Evolutionary conservation across 2,329 filamentous ascomycete species (phyloP), one percentile per base, ranked within the genome.

Genomic region (Beauveria asiatica): DNA sequence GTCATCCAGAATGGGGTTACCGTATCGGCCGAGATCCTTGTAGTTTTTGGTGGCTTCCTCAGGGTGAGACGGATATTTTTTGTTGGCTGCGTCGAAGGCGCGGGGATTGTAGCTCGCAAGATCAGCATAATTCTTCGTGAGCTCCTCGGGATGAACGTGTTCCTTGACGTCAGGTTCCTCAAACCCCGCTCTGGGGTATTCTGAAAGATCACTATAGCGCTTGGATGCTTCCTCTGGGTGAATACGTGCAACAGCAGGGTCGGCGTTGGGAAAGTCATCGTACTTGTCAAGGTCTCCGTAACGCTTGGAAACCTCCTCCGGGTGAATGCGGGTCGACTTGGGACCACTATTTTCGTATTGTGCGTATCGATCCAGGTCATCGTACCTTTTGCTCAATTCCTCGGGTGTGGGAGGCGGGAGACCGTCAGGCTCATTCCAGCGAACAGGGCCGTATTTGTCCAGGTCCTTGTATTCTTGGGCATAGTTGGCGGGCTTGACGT

Each of bases 401-500:
- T 72, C 73, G 5, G 69, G 67, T 1, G 69, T 70, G 54, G 68
- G 64, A 19, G 68, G 62, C 13, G 67, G 65, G 41, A 74, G 72
- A 42, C 77, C 77, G 63, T 80, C 69, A 0, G 72, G 70, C 54
- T 75, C 73, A 17, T 74, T 74, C 70, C 73, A 75, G 16, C 64
- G 64, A 11, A 72, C 68, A 4, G 74, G 70, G 1, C 68, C 69
- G 61, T 78, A 78, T 44, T 74, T 68, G 59, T 72, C 64, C 50
- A 81, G 66, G 52, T 81, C 78, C 3, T 77, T 69, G 59, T 78
- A 75, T 57, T 72, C 67, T 37, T 67, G 62, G 33, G 70, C 60
- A 16, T 67, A 57, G 44, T 72, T 66, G 46, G 72, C 63, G 7
- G 57, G 59, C 1, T 64, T 62, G 6, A 68, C 65, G 23, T 72